A percentile compares a stretch with the other conserved stretches of the same genome.
Evolutionary conservation across 2,329 filamentous ascomycete species (phyloP).

Genomic region (Colletotrichum neosansevieriae): DNA sequence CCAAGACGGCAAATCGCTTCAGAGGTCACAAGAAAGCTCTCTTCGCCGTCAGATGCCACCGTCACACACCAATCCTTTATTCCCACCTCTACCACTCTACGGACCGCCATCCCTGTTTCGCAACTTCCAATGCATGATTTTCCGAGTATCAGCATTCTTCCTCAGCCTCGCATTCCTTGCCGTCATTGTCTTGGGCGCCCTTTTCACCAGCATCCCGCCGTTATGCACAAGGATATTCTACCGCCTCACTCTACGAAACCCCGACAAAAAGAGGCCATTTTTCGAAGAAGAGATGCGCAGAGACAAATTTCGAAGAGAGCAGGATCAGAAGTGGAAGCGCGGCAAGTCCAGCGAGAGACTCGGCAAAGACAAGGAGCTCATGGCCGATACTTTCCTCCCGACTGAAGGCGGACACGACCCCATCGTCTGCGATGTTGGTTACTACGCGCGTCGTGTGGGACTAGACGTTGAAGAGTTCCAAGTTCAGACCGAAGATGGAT

Average conservation of each 20-base stretch:
- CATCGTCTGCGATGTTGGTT: slow-evolving; percentile 81
- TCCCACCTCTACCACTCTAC: slow-evolving; percentile 86
- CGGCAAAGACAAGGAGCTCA: slow-evolving; percentile 57
- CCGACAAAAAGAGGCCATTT: slow-evolving; percentile 74
- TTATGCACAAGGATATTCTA: slow-evolving; percentile 62
- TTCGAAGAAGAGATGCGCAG: slow-evolving; percentile 77
- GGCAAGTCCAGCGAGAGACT: slow-evolving; percentile 52
- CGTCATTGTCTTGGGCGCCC: slow-evolving; percentile 79
- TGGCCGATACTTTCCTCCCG: slow-evolving; percentile 72
- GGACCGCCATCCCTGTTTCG: slow-evolving; percentile 77
- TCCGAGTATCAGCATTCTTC: slow-evolving; percentile 77
- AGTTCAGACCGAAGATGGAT: slow-evolving; percentile 94
- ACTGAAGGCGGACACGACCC: slow-evolving; percentile 85
- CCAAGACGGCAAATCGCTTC: slow-evolving; percentile 51
- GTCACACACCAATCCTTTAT: slow-evolving; percentile 81
- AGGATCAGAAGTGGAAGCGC: slow-evolving; percentile 73
- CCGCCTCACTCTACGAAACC: slow-evolving; percentile 69
- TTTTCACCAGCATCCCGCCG: slow-evolving; percentile 74
- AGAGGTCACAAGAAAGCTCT: slow-evolving; percentile 61
- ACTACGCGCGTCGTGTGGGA: slow-evolving; percentile 90
- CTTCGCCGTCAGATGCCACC: slow-evolving; percentile 67
- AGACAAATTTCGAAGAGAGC: slow-evolving; percentile 65
- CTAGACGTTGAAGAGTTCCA: slow-evolving; percentile 86
- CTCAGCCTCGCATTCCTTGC: slow-evolving; percentile 83
- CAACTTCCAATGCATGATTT: slow-evolving; percentile 73